Base-by-base conservation (phyloP, 2,329 filamentous ascomycete species). In the Elsinoe fawcettii region DNA sequence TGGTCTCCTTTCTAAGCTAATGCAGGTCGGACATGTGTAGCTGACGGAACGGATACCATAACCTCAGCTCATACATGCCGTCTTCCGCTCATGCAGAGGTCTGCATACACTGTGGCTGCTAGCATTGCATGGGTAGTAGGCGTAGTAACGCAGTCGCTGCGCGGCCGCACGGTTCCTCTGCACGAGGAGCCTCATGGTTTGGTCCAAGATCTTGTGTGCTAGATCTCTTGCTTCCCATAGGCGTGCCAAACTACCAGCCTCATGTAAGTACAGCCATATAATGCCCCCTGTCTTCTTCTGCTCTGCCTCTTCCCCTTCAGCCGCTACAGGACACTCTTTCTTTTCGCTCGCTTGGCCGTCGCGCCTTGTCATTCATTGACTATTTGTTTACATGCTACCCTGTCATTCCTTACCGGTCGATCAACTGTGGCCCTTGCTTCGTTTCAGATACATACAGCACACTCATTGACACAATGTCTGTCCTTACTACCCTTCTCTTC, bases 311-410 rank as follows among this genome's bases (percentile, higher is more conserved):
- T 51, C 23, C 11, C 32, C 32, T 30, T 34, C 20, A 39, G 49
- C 49, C 49, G 16, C 49, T 53, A 23, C 32, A 23, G 25, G 30
- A 37, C 49, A 53, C 30, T 22, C 49, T n/a, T 53, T 39, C 49
- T 5, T 25, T 53, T 37, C 34, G 8, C 7, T n/a, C 23, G 12
- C 49, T 22, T 37, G 9, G 30, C 6, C 47, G 20, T 53, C 12
- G 12, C 32, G 49, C 49, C 34, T 22, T 14, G 49, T 25, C 46
- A 18, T 32, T 51, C 46, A 32, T 53, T 53, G n/a, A 53, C 25
- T 39, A 53, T 53, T 51, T 51, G 46, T 51, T 51, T 51, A 51
- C 46, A 32, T 51, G 14, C 12, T 51, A 16, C 25, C 46, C 25
- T 34, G 46, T 34, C 46, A 2, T 34, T 51, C 25, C 27, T 34